Conservation (phyloP, 2,329 filamentous ascomycete genomes). For the Sclerotinia trifoliorum region DNA sequence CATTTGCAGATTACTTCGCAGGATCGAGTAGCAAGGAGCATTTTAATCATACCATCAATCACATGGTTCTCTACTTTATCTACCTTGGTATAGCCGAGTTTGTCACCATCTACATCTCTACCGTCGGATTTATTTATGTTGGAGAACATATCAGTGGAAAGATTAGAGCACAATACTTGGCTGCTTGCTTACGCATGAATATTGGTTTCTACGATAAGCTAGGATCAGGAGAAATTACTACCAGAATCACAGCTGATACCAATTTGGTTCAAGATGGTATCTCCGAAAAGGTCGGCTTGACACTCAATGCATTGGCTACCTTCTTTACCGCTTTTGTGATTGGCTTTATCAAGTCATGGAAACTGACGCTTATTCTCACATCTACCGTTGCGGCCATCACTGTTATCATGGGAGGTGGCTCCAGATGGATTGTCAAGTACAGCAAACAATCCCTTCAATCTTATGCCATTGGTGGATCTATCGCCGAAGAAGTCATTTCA, state of each 20-base stretch:
- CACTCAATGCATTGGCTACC: conserved; percentile 71
- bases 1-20: conserved; percentile 62
- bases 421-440: conserved; percentile 73
- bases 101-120: conserved; percentile 72
- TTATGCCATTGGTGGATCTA: conserved; percentile 80
- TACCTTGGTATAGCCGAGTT: conserved; percentile 84
- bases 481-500: conserved; percentile 92
- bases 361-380: conserved; percentile 81
- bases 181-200: conserved; percentile 81
- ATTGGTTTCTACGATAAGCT: conserved; percentile 93
- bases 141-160: conserved; percentile 77
- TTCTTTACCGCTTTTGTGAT: conserved; percentile 90
- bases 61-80: conserved; percentile 76
- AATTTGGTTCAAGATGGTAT: conserved; percentile 93
- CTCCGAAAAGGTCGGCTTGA: conserved; percentile 82
- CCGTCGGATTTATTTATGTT: conserved; percentile 85
- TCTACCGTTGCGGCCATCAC: conserved; percentile 79
- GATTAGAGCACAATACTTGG: conserved; percentile 79
- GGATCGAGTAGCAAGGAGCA: conserved; percentile 47
- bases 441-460: conserved; percentile 75
- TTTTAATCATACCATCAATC: conserved; percentile 60
- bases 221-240: conserved; percentile 89
- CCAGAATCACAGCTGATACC: conserved; percentile 89
- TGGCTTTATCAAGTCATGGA: conserved; percentile 89
- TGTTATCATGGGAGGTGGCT: conserved; percentile 72